A percentile compares a stretch with the other conserved stretches of the same genome.
These are phyloP conservation scores for Cladosporium cucumerinum DNA, from an alignment of 2,329 filamentous ascomycete species.

Conservation along the genomic window DNA sequence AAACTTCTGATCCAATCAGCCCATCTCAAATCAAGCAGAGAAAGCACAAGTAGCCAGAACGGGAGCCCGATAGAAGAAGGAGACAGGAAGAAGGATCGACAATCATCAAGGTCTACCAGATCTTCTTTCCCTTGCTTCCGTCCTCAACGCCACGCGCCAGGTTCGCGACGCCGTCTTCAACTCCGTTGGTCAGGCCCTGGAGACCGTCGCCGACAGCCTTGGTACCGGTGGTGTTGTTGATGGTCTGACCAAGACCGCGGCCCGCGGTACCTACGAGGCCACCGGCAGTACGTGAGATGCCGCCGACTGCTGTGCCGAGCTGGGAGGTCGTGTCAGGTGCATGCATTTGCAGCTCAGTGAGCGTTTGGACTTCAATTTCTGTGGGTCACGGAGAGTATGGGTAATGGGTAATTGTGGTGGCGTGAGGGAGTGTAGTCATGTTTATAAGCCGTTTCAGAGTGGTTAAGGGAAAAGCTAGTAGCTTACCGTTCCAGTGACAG, in stretches of 20 bases:
- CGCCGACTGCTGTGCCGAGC: slow-evolving; percentile 51
- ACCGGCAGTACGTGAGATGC: slow-evolving; percentile 51
- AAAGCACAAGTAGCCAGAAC: not conserved
- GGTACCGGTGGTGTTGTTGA: slow-evolving; percentile 45
- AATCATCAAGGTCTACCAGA: slow-evolving; percentile 7
- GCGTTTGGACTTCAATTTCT: not conserved
- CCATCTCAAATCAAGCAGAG: not conserved
- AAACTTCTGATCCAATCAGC: not conserved
- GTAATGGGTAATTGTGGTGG: not conserved
- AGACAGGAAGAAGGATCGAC: not conserved
- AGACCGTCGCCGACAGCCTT: slow-evolving; percentile 42
- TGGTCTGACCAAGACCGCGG: slow-evolving; percentile 42
- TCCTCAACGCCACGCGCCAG: slow-evolving; percentile 43
- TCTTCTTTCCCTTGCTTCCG: slow-evolving; percentile 43
- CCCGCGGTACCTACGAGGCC: slow-evolving; percentile 49
- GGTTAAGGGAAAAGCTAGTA: slow-evolving; percentile 14
- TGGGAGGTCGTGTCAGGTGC: not conserved
- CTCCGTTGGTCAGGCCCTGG: slow-evolving; percentile 39
- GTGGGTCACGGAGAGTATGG: not conserved
- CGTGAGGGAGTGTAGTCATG: not conserved
- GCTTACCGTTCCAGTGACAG: slow-evolving; percentile 51
- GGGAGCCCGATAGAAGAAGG: not conserved
- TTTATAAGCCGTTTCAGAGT: not conserved
- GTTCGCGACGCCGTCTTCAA: slow-evolving; percentile 39
- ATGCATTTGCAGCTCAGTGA: not conserved